Evolutionary conservation across 176 grass and related monocot species (phyloP).

Genomic region (Areca catechu): DNA sequence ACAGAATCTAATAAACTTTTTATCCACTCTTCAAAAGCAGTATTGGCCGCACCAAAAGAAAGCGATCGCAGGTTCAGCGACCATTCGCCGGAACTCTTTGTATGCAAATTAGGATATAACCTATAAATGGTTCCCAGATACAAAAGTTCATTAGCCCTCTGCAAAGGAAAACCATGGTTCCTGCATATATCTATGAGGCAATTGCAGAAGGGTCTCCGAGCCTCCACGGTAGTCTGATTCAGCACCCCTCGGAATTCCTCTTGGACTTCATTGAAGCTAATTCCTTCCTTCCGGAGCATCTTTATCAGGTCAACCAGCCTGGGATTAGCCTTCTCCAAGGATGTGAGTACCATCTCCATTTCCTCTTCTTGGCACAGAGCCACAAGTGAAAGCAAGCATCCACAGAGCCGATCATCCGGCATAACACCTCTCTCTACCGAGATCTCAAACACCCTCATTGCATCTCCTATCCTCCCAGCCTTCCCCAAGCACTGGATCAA

Average conservation of each 20-base stretch:
- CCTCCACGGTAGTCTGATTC: conserved; percentile 27
- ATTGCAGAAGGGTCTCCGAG: conserved; percentile 81
- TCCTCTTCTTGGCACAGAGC: conserved; percentile 45
- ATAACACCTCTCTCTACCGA: conserved; percentile 42
- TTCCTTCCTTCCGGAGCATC: conserved; percentile 30
- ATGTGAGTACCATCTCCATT: conserved; percentile 34
- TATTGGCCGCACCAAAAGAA: conserved; percentile 65
- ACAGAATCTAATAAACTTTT: conserved; percentile 24
- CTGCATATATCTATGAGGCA: conserved; percentile 85
- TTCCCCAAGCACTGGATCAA: conserved; percentile 87
- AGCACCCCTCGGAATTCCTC: conserved; percentile 31
- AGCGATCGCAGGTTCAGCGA: conserved; percentile 55
- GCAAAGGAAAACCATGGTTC: conserved; percentile 39
- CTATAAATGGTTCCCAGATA: conserved; percentile 47
- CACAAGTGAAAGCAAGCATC: conserved; percentile 68
- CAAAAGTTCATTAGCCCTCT: conserved; percentile 48
- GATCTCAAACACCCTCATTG: conserved; percentile 33
- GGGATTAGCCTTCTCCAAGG: conserved; percentile 54
- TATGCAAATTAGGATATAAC: conserved; percentile 51
- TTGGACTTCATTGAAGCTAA: conserved; percentile 27
- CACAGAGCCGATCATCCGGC: conserved; percentile 58
- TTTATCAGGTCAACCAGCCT: conserved; percentile 46
- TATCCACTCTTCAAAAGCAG: conserved; percentile 75
- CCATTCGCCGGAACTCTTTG: conserved; percentile 48
- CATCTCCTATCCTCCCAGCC: conserved; percentile 37